phyloP scores from a whole-genome alignment of 2,329 filamentous ascomycete genomes.

The Venturiaceae sp. region DNA sequence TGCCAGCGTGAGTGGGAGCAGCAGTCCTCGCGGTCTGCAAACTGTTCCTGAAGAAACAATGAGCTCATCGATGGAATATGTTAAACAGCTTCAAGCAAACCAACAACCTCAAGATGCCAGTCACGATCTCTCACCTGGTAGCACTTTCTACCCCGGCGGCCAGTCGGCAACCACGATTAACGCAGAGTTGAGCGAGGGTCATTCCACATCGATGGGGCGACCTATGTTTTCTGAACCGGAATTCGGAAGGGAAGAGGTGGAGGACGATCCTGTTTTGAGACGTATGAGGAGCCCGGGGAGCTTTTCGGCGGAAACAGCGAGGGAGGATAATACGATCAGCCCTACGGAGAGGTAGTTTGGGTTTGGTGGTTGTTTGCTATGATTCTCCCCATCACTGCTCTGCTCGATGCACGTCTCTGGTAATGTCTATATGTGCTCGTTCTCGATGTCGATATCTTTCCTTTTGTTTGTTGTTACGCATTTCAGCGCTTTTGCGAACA shows the following conservation, averaged over 20 bases:
- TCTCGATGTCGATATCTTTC: background rate
- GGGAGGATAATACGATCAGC: background rate
- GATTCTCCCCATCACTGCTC: background rate
- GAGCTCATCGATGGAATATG: background rate
- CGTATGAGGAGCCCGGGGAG: constrained; percentile 2
- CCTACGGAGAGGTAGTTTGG: background rate
- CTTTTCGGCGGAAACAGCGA: background rate
- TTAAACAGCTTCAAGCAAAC: background rate
- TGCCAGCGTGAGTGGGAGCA: background rate
- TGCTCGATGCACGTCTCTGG: background rate
- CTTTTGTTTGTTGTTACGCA: background rate
- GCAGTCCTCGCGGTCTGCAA: background rate
- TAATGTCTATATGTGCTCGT: background rate
- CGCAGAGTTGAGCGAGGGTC: constrained; percentile 4
- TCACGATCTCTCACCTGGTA: background rate
- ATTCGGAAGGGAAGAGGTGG: constrained; percentile 13
- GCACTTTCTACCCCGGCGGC: background rate
- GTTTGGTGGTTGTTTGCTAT: background rate
- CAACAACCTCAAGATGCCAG: background rate
- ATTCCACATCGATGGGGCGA: constrained; percentile 9
- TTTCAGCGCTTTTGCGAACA: background rate
- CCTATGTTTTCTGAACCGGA: constrained; percentile 17
- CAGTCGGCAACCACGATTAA: background rate
- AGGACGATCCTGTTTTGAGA: background rate
- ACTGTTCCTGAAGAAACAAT: constrained; percentile 4